Evolutionary conservation across 805 yeast genomes (phyloP).

Genomic region (Blastobotrys americana): DNA sequence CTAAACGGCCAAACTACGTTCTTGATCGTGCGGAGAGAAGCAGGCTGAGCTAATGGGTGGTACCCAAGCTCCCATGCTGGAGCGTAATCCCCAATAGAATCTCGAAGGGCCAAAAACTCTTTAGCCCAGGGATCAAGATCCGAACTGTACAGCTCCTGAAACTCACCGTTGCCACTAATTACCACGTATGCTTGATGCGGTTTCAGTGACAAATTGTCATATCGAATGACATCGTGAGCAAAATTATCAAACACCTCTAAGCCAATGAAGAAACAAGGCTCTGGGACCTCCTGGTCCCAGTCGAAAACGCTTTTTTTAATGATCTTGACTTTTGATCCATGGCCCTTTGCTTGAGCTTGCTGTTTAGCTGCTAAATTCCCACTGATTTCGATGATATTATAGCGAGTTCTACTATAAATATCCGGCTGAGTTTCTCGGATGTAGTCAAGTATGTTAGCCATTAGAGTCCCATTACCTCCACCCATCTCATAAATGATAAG

Average conservation of each 20-base stretch:
- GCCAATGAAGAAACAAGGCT: constrained; percentile 72
- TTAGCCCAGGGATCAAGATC: constrained; percentile 33
- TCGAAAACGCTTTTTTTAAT: constrained; percentile 70
- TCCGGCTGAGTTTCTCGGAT: constrained; percentile 60
- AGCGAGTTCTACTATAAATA: constrained; percentile 59
- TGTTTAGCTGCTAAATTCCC: constrained; percentile 55
- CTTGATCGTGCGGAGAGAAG: constrained; percentile 35
- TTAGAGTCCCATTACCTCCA: constrained; percentile 83
- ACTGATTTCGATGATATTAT: constrained; percentile 68
- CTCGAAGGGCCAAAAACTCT: constrained; percentile 50
- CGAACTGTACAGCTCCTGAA: constrained; percentile 53
- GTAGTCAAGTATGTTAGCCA: constrained; percentile 65
- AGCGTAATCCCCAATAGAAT: constrained; percentile 24
- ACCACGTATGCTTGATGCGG: constrained; percentile 76
- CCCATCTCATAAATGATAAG: constrained; percentile 80
- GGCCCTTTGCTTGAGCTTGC: constrained; percentile 37
- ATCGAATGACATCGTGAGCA: constrained; percentile 73
- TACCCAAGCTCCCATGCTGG: constrained; percentile 31
- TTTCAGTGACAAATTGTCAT: constrained; percentile 56
- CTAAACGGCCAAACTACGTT: constrained; percentile 57
- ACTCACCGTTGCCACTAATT: constrained; percentile 65
- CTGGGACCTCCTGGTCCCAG: constrained; percentile 53
- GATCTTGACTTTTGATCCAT: constrained; percentile 50
- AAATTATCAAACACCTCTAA: constrained; percentile 80
- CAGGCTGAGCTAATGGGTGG: constrained; percentile 58